Conservation (phyloP, 73 alveolate species). For the Blepharisma stoltei region DNA sequence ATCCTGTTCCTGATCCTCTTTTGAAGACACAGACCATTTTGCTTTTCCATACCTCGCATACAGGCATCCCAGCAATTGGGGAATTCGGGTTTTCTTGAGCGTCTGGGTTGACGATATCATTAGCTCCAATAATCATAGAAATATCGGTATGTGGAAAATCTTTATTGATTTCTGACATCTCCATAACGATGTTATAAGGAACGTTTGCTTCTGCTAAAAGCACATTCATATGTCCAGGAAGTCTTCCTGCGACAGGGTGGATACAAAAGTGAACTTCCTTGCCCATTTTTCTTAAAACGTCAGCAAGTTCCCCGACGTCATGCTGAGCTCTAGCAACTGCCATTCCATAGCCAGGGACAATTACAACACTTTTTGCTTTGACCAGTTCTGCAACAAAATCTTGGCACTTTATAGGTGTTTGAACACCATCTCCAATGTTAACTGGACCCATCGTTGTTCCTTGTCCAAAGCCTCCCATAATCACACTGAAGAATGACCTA, state of each 20-base stretch:
- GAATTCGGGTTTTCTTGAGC: constrained; percentile 59
- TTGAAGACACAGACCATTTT: constrained; percentile 46
- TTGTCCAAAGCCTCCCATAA: constrained; percentile 55
- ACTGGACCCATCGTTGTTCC: constrained; percentile 27
- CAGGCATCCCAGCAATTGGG: constrained; percentile 68
- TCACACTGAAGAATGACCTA: constrained; percentile 49
- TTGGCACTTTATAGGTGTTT: too few relatives aligned
- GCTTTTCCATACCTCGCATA: constrained; percentile 54
- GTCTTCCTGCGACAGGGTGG: constrained; percentile 90
- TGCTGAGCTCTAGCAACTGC: constrained; percentile 67
- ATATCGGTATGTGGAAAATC: constrained; percentile 58
- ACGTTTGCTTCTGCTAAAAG: constrained; percentile 80
- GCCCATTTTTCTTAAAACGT: constrained; percentile 4
- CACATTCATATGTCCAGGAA: constrained; percentile 85
- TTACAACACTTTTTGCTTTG: constrained; percentile 43
- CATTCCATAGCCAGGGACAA: constrained; percentile 85
- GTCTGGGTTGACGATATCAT: constrained; percentile 71
- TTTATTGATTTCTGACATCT: constrained; percentile 57
- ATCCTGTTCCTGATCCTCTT: constrained; percentile 51
- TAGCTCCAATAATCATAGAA: constrained; percentile 70
- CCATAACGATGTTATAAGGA: constrained; percentile 68
- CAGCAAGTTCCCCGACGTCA: constrained; percentile 29
- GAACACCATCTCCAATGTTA: background rate
- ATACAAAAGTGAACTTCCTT: constrained; percentile 52
- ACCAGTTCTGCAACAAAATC: constrained; percentile 35